phyloP scores from a whole-genome alignment of 2,329 filamentous ascomycete genomes.

The Didymella pomorum region DNA sequence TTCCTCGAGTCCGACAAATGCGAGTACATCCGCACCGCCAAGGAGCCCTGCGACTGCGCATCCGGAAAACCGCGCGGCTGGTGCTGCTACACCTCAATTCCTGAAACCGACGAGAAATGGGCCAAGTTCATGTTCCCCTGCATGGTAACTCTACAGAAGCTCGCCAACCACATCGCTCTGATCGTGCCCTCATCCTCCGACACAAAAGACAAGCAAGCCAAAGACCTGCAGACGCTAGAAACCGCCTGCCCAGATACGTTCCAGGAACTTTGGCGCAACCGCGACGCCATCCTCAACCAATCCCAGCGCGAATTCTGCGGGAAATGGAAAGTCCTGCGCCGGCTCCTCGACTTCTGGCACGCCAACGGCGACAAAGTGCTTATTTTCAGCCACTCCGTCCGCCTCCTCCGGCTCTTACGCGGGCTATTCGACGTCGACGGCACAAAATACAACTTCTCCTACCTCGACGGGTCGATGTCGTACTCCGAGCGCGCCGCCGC shows the following conservation, averaged over 20 bases:
- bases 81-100: constrained; percentile 74
- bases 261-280: constrained; percentile 74
- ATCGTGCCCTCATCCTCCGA: constrained; percentile 76
- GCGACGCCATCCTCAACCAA: constrained; percentile 81
- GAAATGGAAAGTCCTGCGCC: constrained; percentile 93
- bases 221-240: constrained; percentile 77
- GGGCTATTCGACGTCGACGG: constrained; percentile 83
- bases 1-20: constrained; percentile 78
- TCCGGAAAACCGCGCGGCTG: constrained; percentile 77
- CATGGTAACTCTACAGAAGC: constrained; percentile 82
- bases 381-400: constrained; percentile 92
- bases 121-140: constrained; percentile 82
- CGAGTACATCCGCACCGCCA: constrained; percentile 71
- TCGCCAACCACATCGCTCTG: constrained; percentile 91
- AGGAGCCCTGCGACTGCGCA: constrained; percentile 73
- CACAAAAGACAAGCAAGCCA: constrained; percentile 74
- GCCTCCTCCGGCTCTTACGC: constrained; percentile 82
- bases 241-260: constrained; percentile 78
- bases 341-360: constrained; percentile 89
- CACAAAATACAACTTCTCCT: constrained; percentile 84
- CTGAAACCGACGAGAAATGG: constrained; percentile 68
- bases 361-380: constrained; percentile 90
- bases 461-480: constrained; percentile 83
- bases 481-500: constrained; percentile 83
- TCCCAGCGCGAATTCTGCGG: constrained; percentile 92